phyloP scores from a whole-genome alignment of 208 protist genomes.

The Trypanosoma conorhini region DNA sequence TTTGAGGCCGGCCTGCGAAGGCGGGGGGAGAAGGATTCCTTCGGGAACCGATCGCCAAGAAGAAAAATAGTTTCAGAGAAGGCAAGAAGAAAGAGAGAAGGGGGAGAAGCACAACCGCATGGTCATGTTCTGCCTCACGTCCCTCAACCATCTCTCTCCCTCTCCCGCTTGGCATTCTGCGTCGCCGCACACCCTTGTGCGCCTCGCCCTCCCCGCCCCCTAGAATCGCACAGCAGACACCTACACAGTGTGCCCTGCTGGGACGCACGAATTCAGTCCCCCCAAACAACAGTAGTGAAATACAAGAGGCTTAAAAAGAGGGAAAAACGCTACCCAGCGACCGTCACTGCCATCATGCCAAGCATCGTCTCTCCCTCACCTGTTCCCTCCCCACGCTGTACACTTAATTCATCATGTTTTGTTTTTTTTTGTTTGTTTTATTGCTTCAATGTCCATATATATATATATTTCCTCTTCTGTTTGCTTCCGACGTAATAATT shows the following conservation, averaged over 20 bases:
- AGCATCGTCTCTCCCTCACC: not conserved
- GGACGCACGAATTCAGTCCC: not conserved
- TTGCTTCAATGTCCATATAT: not conserved
- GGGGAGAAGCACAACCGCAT: not conserved
- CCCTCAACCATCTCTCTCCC: not conserved
- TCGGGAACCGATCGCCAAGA: not conserved
- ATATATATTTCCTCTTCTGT: not conserved
- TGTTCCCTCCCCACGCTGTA: not conserved
- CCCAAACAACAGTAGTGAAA: conserved; percentile 12
- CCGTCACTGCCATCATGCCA: not conserved
- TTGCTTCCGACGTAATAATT: not conserved
- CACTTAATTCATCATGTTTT: not conserved
- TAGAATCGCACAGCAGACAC: not conserved
- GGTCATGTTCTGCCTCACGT: not conserved
- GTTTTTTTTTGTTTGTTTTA: not conserved
- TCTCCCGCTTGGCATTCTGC: too few relatives aligned
- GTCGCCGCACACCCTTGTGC: not conserved
- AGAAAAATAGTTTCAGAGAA: not conserved
- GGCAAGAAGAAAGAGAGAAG: not conserved
- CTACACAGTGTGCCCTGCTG: not conserved
- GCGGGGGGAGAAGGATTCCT: too few relatives aligned
- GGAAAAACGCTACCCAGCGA: conserved; percentile 6
- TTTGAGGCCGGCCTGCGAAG: not conserved
- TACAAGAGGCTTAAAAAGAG: conserved; percentile 14
- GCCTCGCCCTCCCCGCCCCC: not conserved